Evolutionary conservation across 768 basidiomycete genomes (phyloP).

Genomic region (Amanita thiersii): DNA sequence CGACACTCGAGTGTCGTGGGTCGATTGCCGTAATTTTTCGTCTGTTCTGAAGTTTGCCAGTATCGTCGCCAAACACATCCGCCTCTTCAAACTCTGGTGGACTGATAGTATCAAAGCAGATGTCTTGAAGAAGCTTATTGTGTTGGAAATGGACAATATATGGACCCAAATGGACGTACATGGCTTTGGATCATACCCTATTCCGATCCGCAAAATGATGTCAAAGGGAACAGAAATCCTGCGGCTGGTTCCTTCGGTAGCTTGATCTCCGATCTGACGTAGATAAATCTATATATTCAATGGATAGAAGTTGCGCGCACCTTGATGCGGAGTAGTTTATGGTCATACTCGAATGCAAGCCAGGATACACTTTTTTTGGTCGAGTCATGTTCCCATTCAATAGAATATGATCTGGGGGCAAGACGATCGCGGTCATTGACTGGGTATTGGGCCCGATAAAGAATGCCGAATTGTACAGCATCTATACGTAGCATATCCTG

Average conservation of each 20-base stretch:
- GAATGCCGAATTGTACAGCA: conserved; percentile 60
- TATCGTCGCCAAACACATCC: conserved; percentile 44
- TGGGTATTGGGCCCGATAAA: conserved; percentile 33
- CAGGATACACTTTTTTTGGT: conserved; percentile 36
- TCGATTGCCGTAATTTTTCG: conserved; percentile 52
- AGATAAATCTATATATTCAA: conserved; percentile 1
- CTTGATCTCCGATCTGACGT: conserved; percentile 49
- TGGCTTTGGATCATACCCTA: conserved; percentile 57
- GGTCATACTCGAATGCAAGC: conserved; percentile 58
- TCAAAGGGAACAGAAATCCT: conserved; percentile 48
- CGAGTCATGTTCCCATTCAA: conserved; percentile 60
- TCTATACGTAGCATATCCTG: conserved; percentile 45
- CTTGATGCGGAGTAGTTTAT: conserved; percentile 55
- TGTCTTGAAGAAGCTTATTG: conserved; percentile 28
- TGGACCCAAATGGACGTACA: conserved; percentile 33
- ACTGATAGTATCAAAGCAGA: conserved; percentile 58
- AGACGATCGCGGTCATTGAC: conserved; percentile 18
- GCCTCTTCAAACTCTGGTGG: conserved; percentile 60
- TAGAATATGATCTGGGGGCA: conserved; percentile 48
- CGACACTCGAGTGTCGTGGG: conserved; percentile 47
- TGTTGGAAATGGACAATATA: conserved; percentile 6
- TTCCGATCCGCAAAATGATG: conserved; percentile 51
- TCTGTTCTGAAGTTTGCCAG: conserved; percentile 41
- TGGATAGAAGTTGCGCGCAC: conserved; percentile 22
- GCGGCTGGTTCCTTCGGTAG: conserved; percentile 40